Percentiles rank a stretch among this genome's conserved stretches.
Evolutionary conservation across 2,329 filamentous ascomycete species (phyloP).

Genomic region (Teratosphaeria epicoccoides): DNA sequence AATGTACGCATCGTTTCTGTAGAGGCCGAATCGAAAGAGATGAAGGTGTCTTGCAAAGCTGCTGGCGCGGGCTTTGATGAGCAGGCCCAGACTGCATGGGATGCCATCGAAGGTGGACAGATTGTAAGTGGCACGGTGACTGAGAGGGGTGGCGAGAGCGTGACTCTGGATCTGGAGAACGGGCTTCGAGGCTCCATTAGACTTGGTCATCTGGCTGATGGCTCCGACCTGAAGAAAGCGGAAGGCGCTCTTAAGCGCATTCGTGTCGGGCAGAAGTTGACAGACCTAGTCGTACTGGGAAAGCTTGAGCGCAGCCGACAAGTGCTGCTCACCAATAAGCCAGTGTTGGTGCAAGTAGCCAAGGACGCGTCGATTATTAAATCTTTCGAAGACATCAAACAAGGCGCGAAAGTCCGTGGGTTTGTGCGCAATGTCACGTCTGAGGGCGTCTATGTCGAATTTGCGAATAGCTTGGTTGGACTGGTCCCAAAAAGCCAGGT

Average conservation of each 20-base stretch:
- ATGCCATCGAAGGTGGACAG: constrained; percentile 61
- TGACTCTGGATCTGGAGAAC: constrained; percentile 60
- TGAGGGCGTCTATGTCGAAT: constrained; percentile 80
- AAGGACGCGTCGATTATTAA: constrained; percentile 62
- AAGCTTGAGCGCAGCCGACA: constrained; percentile 69
- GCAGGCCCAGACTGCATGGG: constrained; percentile 62
- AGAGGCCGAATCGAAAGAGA: constrained; percentile 56
- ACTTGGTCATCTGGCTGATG: constrained; percentile 73
- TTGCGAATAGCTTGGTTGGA: constrained; percentile 65
- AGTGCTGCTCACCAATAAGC: constrained; percentile 71
- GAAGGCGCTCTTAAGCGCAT: constrained; percentile 68
- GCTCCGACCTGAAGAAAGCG: constrained; percentile 72
- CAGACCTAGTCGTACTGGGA: constrained; percentile 74
- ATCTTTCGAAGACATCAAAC: constrained; percentile 58
- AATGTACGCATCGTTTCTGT: constrained; percentile 80
- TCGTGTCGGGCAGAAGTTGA: constrained; percentile 69
- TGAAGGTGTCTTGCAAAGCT: constrained; percentile 90
- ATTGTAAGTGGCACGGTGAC: constrained; percentile 61
- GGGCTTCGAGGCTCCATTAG: constrained; percentile 69
- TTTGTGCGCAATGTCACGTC: constrained; percentile 78
- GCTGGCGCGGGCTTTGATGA: constrained; percentile 61
- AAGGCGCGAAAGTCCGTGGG: constrained; percentile 59
- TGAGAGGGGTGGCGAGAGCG: constrained; percentile 33
- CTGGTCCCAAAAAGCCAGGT: constrained; percentile 72
- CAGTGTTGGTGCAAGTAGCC: constrained; percentile 65